phyloP scores from a whole-genome alignment of 75 land plant species.

The Picea glauca region DNA sequence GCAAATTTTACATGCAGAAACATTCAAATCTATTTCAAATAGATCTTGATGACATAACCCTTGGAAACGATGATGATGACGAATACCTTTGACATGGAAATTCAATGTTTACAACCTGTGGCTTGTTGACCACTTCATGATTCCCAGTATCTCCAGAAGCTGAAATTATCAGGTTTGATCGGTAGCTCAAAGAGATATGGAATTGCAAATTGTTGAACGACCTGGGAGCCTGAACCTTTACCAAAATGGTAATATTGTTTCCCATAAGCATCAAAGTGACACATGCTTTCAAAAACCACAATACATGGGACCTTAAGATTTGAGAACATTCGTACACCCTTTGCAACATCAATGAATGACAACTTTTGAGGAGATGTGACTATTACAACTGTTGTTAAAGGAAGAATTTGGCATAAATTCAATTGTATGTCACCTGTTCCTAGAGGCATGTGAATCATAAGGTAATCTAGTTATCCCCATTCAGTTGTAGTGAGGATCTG shows the following conservation, averaged over 20 bases:
- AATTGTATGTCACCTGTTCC: slow-evolving; percentile 98
- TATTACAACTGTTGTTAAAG: slow-evolving; percentile 94
- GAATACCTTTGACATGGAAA: too few relatives aligned
- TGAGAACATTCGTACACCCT: slow-evolving; percentile 98
- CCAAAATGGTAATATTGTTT: slow-evolving; percentile 94
- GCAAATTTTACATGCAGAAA: too few relatives aligned
- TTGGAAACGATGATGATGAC: too few relatives aligned
- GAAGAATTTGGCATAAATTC: slow-evolving; percentile 96
- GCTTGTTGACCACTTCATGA: slow-evolving; percentile 93
- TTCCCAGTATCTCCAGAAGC: slow-evolving; percentile 94
- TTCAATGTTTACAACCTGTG: slow-evolving; percentile 34
- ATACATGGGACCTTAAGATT: slow-evolving; percentile 98
- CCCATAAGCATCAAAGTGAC: slow-evolving; percentile 96
- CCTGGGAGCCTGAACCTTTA: slow-evolving; percentile 91
- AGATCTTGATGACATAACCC: too few relatives aligned
- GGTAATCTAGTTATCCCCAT: slow-evolving; percentile 69
- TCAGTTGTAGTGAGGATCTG: too few relatives aligned
- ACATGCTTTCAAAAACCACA: slow-evolving; percentile 99
- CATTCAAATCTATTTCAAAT: too few relatives aligned
- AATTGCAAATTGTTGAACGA: slow-evolving; percentile 92
- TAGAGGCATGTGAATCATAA: slow-evolving; percentile 95
- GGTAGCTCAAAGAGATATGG: slow-evolving; percentile 94
- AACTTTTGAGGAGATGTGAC: slow-evolving; percentile 98
- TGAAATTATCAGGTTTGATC: slow-evolving; percentile 76
- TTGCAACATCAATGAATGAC: slow-evolving; percentile 96